Evolutionary conservation across 2,329 filamentous ascomycete genomes (phyloP).

Genomic region (Colletotrichum chrysophilum): DNA sequence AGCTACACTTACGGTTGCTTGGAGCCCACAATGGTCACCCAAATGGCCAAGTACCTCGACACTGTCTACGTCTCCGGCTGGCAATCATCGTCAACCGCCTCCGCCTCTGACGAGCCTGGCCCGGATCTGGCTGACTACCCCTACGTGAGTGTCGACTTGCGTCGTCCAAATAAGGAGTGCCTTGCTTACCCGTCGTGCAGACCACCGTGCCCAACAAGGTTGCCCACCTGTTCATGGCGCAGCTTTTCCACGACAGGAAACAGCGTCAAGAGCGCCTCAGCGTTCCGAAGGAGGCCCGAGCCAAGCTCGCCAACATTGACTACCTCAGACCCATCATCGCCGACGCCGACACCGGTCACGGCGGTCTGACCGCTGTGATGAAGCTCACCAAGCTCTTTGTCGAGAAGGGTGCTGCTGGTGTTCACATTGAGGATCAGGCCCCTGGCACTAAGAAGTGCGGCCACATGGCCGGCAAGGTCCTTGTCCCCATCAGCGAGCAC

Average conservation of each 20-base stretch:
- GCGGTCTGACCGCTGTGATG: constrained; percentile 98
- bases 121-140: constrained; percentile 98
- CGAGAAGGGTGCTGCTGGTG: constrained; percentile 94
- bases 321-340: constrained; percentile 96
- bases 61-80: constrained; percentile 99
- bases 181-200: constrained; percentile 44
- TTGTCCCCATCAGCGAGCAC: constrained; percentile 96
- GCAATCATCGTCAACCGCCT: constrained; percentile 97
- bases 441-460: constrained; percentile 99
- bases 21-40: constrained; percentile 97
- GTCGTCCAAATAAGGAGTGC: background rate
- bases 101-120: constrained; percentile 91
- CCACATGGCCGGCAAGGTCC: constrained; percentile 98
- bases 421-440: constrained; percentile 98
- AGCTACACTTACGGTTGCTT: constrained; percentile 97
- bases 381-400: constrained; percentile 98
- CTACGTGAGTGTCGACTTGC: constrained; percentile 61
- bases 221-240: constrained; percentile 94
- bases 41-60: constrained; percentile 99
- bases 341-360: constrained; percentile 96
- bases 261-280: constrained; percentile 93
- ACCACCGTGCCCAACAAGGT: constrained; percentile 99
- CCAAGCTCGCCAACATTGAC: constrained; percentile 80
- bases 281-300: constrained; percentile 74
- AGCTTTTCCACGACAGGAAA: constrained; percentile 99